Evolutionary conservation across 345 rosid species (phyloP).

Genomic region (Barbarea vulgaris): DNA sequence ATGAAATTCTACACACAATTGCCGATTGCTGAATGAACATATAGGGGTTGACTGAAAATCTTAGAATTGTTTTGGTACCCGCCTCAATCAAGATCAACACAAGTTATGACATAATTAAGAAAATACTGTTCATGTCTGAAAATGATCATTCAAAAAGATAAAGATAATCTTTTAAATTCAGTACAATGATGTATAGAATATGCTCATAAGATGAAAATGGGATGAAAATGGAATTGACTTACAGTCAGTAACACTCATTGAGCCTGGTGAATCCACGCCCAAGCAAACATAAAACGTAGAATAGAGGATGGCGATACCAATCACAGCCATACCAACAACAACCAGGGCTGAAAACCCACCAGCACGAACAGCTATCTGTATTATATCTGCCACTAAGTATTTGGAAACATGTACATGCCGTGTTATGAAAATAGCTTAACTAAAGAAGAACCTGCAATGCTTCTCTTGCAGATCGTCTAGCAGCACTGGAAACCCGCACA

Average conservation of each 20-base stretch:
- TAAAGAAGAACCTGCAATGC: conserved; percentile 80
- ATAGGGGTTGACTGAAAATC: conserved; percentile 6
- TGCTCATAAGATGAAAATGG: conserved; percentile 7
- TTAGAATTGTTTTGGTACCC: conserved; percentile 1
- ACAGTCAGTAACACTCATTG: conserved; percentile 91
- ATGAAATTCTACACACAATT: conserved; percentile 11
- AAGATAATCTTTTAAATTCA: background rate
- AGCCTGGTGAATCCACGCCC: conserved; percentile 84
- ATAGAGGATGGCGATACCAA: conserved; percentile 93
- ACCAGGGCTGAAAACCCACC: conserved; percentile 98
- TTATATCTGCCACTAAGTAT: conserved; percentile 37
- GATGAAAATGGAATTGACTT: conserved; percentile 41
- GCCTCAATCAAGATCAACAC: background rate
- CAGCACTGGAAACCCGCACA: conserved; percentile 97
- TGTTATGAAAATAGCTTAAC: background rate
- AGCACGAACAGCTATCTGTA: conserved; percentile 92
- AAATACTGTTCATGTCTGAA: background rate
- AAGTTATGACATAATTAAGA: background rate
- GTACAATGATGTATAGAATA: background rate
- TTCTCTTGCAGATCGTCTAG: conserved; percentile 96
- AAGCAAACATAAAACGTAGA: conserved; percentile 88
- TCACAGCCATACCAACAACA: conserved; percentile 99
- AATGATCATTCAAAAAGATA: background rate
- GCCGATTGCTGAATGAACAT: background rate
- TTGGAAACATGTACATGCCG: conserved; percentile 36